phyloP scores from a whole-genome alignment of 331 rosid species.

The Malus hybrid region DNA sequence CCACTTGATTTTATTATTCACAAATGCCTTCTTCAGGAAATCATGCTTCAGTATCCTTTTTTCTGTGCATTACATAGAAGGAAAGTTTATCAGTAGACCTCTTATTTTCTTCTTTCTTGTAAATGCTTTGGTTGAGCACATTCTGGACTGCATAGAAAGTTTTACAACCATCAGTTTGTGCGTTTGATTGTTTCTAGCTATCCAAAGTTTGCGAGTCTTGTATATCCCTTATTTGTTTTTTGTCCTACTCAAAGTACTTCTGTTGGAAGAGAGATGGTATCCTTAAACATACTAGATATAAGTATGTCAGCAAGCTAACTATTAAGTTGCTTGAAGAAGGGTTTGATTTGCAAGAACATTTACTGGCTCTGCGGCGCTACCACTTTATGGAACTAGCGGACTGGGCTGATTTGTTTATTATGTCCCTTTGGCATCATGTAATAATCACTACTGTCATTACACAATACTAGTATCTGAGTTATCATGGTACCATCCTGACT shows the following conservation, averaged over 20 bases:
- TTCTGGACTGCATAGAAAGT: not conserved
- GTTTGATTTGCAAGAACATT: constrained; percentile 81
- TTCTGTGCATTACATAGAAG: constrained; percentile 9
- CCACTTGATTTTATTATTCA: constrained; percentile 84
- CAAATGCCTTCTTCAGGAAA: constrained; percentile 88
- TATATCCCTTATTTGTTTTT: not conserved
- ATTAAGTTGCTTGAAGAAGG: constrained; percentile 84
- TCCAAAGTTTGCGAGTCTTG: not conserved
- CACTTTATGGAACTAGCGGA: constrained; percentile 95
- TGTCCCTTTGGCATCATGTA: constrained; percentile 90
- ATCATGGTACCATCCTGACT: constrained; percentile 6
- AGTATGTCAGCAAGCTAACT: constrained; percentile 81
- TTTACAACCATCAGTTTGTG: not conserved
- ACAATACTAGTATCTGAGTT: constrained; percentile 3
- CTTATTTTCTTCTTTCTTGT: not conserved
- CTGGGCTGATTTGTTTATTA: constrained; percentile 94
- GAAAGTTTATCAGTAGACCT: not conserved
- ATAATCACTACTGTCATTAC: not conserved
- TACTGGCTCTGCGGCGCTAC: constrained; percentile 74
- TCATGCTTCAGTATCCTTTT: constrained; percentile 90
- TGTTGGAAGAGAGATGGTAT: constrained; percentile 14
- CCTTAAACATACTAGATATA: constrained; percentile 66
- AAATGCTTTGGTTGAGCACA: not conserved
- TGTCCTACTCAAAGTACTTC: constrained; percentile 8
- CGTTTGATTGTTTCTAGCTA: not conserved